phyloP scores from a whole-genome alignment of 2,329 filamentous ascomycete genomes.

The Penicillium decumbens region DNA sequence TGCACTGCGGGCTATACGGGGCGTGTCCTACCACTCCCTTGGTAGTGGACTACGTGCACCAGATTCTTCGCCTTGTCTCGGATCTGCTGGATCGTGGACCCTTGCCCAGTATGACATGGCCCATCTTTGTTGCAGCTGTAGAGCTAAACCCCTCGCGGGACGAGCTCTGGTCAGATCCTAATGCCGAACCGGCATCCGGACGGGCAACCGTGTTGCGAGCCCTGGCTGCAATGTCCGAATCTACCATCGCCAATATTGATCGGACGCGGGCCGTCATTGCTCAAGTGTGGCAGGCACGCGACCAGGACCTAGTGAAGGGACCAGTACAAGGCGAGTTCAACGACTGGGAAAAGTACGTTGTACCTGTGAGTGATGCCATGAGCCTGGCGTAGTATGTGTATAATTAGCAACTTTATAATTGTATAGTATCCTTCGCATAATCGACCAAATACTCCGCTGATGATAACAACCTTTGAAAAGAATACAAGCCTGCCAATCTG shows the following conservation, averaged over 20 bases:
- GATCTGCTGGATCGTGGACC: slow-evolving; percentile 32
- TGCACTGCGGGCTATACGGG: slow-evolving; percentile 45
- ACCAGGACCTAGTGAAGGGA: slow-evolving; percentile 32
- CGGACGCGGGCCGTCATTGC: slow-evolving; percentile 46
- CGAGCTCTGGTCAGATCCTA: slow-evolving; percentile 29
- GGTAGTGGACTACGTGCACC: slow-evolving; percentile 30
- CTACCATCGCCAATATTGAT: slow-evolving; percentile 43
- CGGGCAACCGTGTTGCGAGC: slow-evolving; percentile 40
- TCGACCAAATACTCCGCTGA: neutral
- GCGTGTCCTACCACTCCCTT: slow-evolving; percentile 40
- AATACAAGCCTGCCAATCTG: neutral
- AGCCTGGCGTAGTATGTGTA: slow-evolving; percentile 35
- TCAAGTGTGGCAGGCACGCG: slow-evolving; percentile 47
- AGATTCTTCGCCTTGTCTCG: slow-evolving; percentile 35
- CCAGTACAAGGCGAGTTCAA: slow-evolving; percentile 26
- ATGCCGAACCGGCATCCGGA: slow-evolving; percentile 26
- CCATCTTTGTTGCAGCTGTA: slow-evolving; percentile 44
- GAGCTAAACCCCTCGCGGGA: slow-evolving; percentile 41
- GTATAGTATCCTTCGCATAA: neutral
- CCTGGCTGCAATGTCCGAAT: slow-evolving; percentile 40
- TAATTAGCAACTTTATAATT: neutral
- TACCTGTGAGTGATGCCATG: slow-evolving; percentile 41
- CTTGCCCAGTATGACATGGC: slow-evolving; percentile 40
- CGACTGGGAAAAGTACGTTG: slow-evolving; percentile 44
- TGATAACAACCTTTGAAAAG: neutral